Conservation (phyloP, 1,139 yeast genomes). For the Nakaseomyces glabratus region DNA sequence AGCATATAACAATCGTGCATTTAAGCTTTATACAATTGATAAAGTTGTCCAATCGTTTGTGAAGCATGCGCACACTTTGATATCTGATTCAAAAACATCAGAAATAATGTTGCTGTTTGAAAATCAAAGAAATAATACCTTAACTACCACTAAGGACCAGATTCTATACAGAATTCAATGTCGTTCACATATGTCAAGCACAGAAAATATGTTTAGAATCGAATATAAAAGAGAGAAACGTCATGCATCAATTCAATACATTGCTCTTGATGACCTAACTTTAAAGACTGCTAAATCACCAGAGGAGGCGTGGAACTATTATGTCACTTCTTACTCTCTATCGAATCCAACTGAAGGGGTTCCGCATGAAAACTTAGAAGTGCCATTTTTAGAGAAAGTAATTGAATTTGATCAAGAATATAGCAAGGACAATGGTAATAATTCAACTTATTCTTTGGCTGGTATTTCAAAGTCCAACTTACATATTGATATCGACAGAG, state of each 20-base stretch:
- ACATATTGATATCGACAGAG: slow-evolving; percentile 70
- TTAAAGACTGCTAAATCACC: slow-evolving; percentile 65
- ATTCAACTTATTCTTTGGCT: slow-evolving; percentile 37
- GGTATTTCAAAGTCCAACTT: slow-evolving; percentile 66
- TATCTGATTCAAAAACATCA: slow-evolving; percentile 73
- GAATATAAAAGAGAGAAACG: slow-evolving; percentile 50
- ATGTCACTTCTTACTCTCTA: slow-evolving; percentile 84
- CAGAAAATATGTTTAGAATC: slow-evolving; percentile 88
- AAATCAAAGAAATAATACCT: slow-evolving; percentile 48
- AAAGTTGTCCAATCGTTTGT: slow-evolving; percentile 85
- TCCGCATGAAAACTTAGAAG: slow-evolving; percentile 61
- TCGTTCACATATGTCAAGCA: slow-evolving; percentile 67
- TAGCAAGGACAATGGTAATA: slow-evolving; percentile 17
- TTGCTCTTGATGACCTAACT: slow-evolving; percentile 81
- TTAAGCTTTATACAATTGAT: slow-evolving; percentile 84
- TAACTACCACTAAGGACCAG: slow-evolving; percentile 78
- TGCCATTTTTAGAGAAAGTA: slow-evolving; percentile 64
- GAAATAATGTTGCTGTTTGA: slow-evolving; percentile 78
- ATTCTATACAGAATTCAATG: slow-evolving; percentile 84
- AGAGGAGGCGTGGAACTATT: slow-evolving; percentile 85
- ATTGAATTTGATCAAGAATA: slow-evolving; percentile 42
- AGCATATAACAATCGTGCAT: slow-evolving; percentile 89
- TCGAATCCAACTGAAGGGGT: slow-evolving; percentile 97
- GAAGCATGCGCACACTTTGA: slow-evolving; percentile 74
- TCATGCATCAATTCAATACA: slow-evolving; percentile 67